A percentile compares a stretch with the other conserved stretches of the same genome.
phyloP scores from a whole-genome alignment of 75 land plant species.

The Picea glauca region DNA sequence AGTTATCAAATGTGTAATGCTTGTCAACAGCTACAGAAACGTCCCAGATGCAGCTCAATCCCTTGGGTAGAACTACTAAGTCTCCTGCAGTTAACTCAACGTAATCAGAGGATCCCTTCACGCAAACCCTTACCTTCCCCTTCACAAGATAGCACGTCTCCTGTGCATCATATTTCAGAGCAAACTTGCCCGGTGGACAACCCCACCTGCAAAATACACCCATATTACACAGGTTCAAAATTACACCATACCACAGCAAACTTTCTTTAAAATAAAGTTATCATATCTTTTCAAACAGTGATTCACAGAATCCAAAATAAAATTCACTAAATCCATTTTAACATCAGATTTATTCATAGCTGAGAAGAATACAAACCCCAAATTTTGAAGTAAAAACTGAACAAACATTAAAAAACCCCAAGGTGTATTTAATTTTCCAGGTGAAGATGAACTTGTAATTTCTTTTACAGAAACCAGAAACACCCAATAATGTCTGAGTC shows the following conservation, averaged over 20 bases:
- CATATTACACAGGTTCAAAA: neutral
- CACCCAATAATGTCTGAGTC: too few species aligned
- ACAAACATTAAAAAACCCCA: neutral
- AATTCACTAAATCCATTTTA: neutral
- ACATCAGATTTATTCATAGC: too few species aligned
- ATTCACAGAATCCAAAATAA: too few species aligned
- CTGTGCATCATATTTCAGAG: slow-evolving; percentile 37
- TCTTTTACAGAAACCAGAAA: too few species aligned
- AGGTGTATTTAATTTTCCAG: too few species aligned
- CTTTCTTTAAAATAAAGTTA: too few species aligned
- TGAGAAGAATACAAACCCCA: too few species aligned
- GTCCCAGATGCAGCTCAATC: slow-evolving; percentile 55
- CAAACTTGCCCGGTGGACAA: slow-evolving; percentile 49
- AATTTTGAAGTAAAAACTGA: neutral
- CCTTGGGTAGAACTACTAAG: slow-evolving; percentile 44
- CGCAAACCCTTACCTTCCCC: slow-evolving; percentile 39
- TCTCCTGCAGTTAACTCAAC: slow-evolving; percentile 51
- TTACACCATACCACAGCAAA: too few species aligned
- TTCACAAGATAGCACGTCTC: slow-evolving; percentile 43
- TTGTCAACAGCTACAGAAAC: slow-evolving; percentile 50
- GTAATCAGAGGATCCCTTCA: slow-evolving; percentile 31
- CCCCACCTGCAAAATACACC: slow-evolving; percentile 31
- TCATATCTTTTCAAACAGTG: too few species aligned
- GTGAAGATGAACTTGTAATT: too few species aligned
- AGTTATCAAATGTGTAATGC: slow-evolving; percentile 49